These are phyloP conservation scores for Hemileccinum rubropunctum DNA, from an alignment of 768 basidiomycete genomes.

Conservation along the genomic window DNA sequence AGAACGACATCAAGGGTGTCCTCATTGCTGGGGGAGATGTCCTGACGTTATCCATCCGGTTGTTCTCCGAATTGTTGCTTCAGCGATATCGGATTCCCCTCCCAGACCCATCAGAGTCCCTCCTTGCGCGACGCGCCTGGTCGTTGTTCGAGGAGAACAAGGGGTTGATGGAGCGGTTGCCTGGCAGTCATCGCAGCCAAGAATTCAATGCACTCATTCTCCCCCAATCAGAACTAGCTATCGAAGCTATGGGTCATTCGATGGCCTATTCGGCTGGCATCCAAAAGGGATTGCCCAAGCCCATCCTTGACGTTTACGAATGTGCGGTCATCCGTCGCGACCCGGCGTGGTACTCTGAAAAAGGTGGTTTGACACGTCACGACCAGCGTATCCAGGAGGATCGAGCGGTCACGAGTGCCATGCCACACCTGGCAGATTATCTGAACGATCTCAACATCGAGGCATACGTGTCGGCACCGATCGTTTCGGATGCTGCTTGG, in stretches of 20 bases:
- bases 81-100: conserved; percentile 54
- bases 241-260: conserved; percentile 65
- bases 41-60: conserved; percentile 50
- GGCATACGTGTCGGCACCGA: too few relatives aligned
- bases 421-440: conserved; percentile 41
- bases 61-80: conserved; percentile 59
- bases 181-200: conserved; percentile 25
- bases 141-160: conserved; percentile 48
- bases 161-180: conserved; percentile 35
- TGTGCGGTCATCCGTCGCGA: conserved; percentile 51
- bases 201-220: conserved; percentile 53
- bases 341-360: conserved; percentile 58
- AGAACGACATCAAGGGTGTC: too few relatives aligned
- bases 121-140: conserved; percentile 50
- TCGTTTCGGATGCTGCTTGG: too few relatives aligned
- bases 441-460: conserved; percentile 18
- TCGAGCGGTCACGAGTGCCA: conserved; percentile 40
- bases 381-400: conserved; percentile 49
- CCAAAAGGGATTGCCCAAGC: conserved; percentile 40
- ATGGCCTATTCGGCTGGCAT: conserved; percentile 57
- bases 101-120: conserved; percentile 40
- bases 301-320: conserved; percentile 58
- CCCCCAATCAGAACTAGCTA: conserved; percentile 49
- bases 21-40: conserved; percentile 54
- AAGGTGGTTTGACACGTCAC: conserved; percentile 44